A percentile compares a stretch with the other conserved stretches of the same genome.
Evolutionary conservation across 2,329 filamentous ascomycete genomes (phyloP).

Genomic region (Fusarium nematophilum): DNA sequence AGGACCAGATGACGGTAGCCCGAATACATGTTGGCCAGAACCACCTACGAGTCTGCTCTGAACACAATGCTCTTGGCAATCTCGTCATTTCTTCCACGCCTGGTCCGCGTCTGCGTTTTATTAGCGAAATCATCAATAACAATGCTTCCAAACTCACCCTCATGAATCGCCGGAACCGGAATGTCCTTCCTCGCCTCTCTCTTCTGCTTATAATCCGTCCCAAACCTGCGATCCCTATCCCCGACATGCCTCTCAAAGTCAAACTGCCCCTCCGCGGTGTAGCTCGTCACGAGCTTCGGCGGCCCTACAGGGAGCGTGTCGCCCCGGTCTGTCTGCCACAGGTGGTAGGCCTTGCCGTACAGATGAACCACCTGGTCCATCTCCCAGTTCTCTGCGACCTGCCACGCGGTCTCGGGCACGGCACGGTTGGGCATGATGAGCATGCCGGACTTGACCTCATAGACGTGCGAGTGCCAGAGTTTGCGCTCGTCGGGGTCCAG

Average conservation of each 20-base stretch:
- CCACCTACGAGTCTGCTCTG: too few relatives aligned
- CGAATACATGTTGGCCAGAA: too few relatives aligned
- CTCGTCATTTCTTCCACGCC: slow-evolving; percentile 31
- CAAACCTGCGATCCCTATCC: slow-evolving; percentile 59
- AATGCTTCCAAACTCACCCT: slow-evolving; percentile 43
- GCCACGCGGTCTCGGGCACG: slow-evolving; percentile 74
- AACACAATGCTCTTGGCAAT: too few relatives aligned
- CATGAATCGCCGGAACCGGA: slow-evolving; percentile 55
- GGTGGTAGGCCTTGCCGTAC: slow-evolving; percentile 87
- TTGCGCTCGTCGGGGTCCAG: slow-evolving; percentile 75
- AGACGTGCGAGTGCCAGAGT: slow-evolving; percentile 82
- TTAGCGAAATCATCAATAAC: background rate
- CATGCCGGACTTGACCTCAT: slow-evolving; percentile 83
- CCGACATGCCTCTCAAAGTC: slow-evolving; percentile 58
- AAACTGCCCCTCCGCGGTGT: slow-evolving; percentile 60
- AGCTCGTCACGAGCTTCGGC: slow-evolving; percentile 67
- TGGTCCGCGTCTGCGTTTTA: slow-evolving; percentile 37
- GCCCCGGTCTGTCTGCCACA: slow-evolving; percentile 86
- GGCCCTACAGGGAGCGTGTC: slow-evolving; percentile 66
- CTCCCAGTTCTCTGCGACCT: slow-evolving; percentile 79
- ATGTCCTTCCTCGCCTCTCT: slow-evolving; percentile 57
- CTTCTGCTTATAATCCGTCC: slow-evolving; percentile 58
- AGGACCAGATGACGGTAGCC: too few relatives aligned
- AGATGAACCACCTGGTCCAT: slow-evolving; percentile 81
- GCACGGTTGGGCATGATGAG: slow-evolving; percentile 77